Evolutionary conservation across 2,329 filamentous ascomycete genomes (phyloP), one percentile per base, ranked within the genome.

Genomic region (Neoarthrinium moseri): DNA sequence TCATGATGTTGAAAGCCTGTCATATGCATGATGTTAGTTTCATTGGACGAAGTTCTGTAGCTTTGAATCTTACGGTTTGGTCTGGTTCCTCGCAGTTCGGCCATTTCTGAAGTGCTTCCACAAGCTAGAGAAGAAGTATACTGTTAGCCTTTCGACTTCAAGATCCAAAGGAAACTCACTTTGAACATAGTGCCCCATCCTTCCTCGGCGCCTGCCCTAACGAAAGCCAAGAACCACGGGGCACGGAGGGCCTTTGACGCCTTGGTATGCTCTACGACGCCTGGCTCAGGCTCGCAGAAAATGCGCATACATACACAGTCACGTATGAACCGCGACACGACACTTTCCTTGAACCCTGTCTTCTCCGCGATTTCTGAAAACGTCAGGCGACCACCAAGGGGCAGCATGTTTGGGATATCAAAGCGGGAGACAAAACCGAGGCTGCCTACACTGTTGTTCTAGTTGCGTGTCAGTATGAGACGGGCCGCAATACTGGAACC

Each of bases 191-290:
- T n/a, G n/a, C n/a, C n/a, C n/a, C n/a, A n/a, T n/a, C n/a, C n/a
- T n/a, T n/a, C n/a, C n/a, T n/a, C n/a, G n/a, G n/a, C n/a, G n/a
- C n/a, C n/a, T n/a, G n/a, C n/a, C n/a, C n/a, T n/a, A n/a, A n/a
- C n/a, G n/a, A n/a, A n/a, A n/a, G n/a, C 61, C 8, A 50, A 53
- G 8, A 65, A 46, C 6, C 49, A 43, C 3, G 50, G 52, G 30
- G 64, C 58, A 15, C 62, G 53, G 2, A 71, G 50, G 6, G 65
- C 43, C 6, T 56, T 58, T 20, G 65, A 68, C 1, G 54, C 51
- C 6, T 59, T 53, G 13, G 66, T 73, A 50, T 74, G 72, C 3
- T 65, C 63, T 4, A 75, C 66, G 12, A 57, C 53, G 3, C 65
- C 69, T 4, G 57, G 50, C 12, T 56, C 45, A 0, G 67, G 68